Conservation (phyloP, 2,329 filamentous ascomycete genomes). For the Fusarium pseudoanthophilum region DNA sequence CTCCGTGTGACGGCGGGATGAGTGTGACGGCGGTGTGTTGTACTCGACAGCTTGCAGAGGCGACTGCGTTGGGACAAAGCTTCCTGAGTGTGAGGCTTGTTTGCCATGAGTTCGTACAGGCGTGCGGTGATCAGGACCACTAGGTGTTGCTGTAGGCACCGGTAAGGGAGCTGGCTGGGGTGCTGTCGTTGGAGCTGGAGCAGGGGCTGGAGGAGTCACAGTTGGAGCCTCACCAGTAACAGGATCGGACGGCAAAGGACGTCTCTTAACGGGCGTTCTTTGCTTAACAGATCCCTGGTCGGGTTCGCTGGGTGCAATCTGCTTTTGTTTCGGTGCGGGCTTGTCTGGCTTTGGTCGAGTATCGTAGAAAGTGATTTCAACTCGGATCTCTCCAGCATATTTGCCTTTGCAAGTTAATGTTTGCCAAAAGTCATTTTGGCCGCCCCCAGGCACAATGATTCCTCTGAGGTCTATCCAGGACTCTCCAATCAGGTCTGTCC, state of each 20-base stretch:
- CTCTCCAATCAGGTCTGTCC: conserved; percentile 95
- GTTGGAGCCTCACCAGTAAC: conserved; percentile 64
- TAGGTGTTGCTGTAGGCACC: conserved; percentile 44
- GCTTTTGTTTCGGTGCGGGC: conserved; percentile 63
- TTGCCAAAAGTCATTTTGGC: conserved; percentile 96
- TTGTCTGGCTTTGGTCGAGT: conserved; percentile 84
- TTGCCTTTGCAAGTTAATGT: conserved; percentile 87
- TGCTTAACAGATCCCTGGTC: conserved; percentile 56
- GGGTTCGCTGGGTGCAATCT: conserved; percentile 50
- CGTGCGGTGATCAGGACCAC: conserved; percentile 58
- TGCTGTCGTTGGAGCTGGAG: conserved; percentile 9
- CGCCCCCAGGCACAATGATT: conserved; percentile 85
- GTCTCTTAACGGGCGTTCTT: conserved; percentile 77
- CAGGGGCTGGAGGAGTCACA: conserved; percentile 20
- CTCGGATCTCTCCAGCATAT: conserved; percentile 93
- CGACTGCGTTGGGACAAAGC: conserved; percentile 62
- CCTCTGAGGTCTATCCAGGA: conserved; percentile 85
- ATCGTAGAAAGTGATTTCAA: conserved; percentile 98
- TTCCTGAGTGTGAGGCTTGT: conserved; percentile 48
- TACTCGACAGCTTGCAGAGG: conserved; percentile 65
- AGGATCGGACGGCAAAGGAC: conserved; percentile 85
- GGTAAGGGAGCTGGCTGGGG: conserved; percentile 27
- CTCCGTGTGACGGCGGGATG: conserved; percentile 50
- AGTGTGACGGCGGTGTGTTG: conserved; percentile 53
- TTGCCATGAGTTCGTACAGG: conserved; percentile 61